These are phyloP conservation scores for Penicillium carneum DNA, from an alignment of 2,329 filamentous ascomycete species.

Conservation along the genomic window DNA sequence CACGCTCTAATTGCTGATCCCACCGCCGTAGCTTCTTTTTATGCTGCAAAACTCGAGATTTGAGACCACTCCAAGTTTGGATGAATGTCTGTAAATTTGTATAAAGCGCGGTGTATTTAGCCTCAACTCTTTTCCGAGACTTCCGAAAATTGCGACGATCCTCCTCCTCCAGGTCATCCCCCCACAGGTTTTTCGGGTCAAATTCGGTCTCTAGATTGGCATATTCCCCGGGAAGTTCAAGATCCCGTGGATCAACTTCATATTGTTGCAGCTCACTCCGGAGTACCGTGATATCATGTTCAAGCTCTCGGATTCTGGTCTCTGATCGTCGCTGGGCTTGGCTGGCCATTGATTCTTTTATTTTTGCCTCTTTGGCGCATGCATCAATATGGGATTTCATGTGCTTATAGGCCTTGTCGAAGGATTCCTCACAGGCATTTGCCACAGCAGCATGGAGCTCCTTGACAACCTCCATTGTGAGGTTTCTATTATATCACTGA, in stretches of 20 bases:
- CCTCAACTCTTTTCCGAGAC: slow-evolving; percentile 31
- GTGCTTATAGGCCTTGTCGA: slow-evolving; percentile 40
- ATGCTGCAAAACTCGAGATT: slow-evolving; percentile 42
- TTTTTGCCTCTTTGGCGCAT: slow-evolving; percentile 35
- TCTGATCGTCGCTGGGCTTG: slow-evolving; percentile 30
- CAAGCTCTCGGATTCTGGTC: slow-evolving; percentile 32
- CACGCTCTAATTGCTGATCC: slow-evolving; percentile 39
- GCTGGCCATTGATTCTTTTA: slow-evolving; percentile 29
- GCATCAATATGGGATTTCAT: slow-evolving; percentile 39
- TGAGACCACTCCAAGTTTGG: slow-evolving; percentile 40
- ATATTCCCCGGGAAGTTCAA: slow-evolving; percentile 17
- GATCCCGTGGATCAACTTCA: slow-evolving; percentile 20
- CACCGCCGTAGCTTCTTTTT: slow-evolving; percentile 45
- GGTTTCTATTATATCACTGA: not conserved
- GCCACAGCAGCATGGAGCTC: slow-evolving; percentile 42
- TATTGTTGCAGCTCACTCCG: slow-evolving; percentile 32
- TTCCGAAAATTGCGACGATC: slow-evolving; percentile 26
- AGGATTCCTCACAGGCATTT: slow-evolving; percentile 38
- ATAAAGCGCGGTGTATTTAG: slow-evolving; percentile 46
- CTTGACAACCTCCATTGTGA: slow-evolving; percentile 43
- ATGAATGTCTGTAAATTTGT: slow-evolving; percentile 39
- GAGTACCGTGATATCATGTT: slow-evolving; percentile 33
- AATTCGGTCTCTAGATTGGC: slow-evolving; percentile 18
- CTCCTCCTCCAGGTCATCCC: slow-evolving; percentile 33
- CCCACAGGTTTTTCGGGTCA: slow-evolving; percentile 24